A percentile compares a stretch with the other conserved stretches of the same genome.
Conservation (phyloP, 1,284 basidiomycete species). For the Trichosporon sp. region DNA sequence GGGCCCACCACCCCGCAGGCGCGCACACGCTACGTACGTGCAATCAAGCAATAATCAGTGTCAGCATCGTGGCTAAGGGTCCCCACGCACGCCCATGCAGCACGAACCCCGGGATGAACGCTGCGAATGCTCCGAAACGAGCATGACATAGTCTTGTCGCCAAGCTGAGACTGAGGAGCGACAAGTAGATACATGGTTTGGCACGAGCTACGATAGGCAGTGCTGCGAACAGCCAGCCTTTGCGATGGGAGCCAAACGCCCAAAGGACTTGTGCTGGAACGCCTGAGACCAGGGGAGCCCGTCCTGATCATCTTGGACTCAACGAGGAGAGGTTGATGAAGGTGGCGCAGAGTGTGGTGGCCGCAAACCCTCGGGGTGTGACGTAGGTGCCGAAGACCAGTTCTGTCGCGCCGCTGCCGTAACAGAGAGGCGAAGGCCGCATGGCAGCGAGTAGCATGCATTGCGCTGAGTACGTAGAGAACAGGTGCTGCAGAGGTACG, state of each 20-base stretch:
- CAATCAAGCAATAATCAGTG: background rate
- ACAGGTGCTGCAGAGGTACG: background rate
- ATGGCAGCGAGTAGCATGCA: background rate
- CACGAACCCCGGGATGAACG: background rate
- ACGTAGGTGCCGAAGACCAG: constrained; percentile 29
- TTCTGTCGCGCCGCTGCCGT: constrained; percentile 23
- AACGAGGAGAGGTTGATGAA: constrained; percentile 1
- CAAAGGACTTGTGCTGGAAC: constrained; percentile 11
- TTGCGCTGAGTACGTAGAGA: background rate
- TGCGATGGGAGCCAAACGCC: background rate
- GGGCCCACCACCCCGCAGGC: background rate
- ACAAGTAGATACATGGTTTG: constrained; percentile 5
- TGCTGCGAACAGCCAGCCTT: background rate
- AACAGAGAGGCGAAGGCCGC: constrained; percentile 16
- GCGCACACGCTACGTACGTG: background rate
- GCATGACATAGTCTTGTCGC: constrained; percentile 15
- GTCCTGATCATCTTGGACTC: background rate
- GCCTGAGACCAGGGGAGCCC: constrained; percentile 1
- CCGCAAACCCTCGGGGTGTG: constrained; percentile 25
- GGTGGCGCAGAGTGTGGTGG: background rate
- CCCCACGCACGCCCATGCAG: background rate
- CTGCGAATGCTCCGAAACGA: constrained; percentile 17
- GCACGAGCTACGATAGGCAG: constrained; percentile 3
- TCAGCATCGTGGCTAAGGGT: background rate
- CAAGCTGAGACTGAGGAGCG: background rate